A percentile compares a stretch with the other conserved stretches of the same genome.
Evolutionary conservation across 768 basidiomycete genomes (phyloP).

Genomic region (Boletellus emodensis): DNA sequence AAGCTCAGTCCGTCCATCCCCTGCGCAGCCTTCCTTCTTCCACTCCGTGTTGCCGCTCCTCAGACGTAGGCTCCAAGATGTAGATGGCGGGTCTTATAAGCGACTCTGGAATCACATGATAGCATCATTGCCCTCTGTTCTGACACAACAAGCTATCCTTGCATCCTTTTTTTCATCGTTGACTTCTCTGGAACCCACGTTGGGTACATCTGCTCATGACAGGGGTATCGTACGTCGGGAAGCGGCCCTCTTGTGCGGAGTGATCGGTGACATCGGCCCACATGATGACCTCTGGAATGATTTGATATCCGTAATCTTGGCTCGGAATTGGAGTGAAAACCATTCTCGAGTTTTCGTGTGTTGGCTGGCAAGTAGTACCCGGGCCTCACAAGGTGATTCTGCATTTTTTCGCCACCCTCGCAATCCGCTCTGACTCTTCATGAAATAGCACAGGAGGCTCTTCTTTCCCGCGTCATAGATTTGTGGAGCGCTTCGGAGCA

Average conservation of each 20-base stretch:
- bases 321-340: conserved; percentile 56
- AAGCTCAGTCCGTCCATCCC: conserved; percentile 40
- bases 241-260: conserved; percentile 43
- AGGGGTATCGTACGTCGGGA: conserved; percentile 51
- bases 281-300: conserved; percentile 51
- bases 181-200: conserved; percentile 23
- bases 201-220: conserved; percentile 30
- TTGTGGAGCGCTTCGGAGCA: conserved; percentile 77
- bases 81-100: conserved; percentile 37
- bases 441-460: conserved; percentile 37
- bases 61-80: conserved; percentile 33
- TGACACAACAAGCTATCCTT: conserved; percentile 54
- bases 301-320: conserved; percentile 43
- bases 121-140: conserved; percentile 44
- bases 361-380: conserved; percentile 55
- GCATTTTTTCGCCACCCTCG: neutral
- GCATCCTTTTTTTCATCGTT: conserved; percentile 56
- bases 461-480: conserved; percentile 50
- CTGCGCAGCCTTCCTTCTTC: conserved; percentile 75
- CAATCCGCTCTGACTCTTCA: conserved; percentile 6
- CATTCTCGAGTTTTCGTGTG: conserved; percentile 62
- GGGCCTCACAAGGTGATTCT: conserved; percentile 33
- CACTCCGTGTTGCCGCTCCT: conserved; percentile 46
- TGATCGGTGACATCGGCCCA: conserved; percentile 51
- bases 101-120: conserved; percentile 48